Conservation (phyloP, 208 protist species). For the Trypanosoma scelopori region DNA sequence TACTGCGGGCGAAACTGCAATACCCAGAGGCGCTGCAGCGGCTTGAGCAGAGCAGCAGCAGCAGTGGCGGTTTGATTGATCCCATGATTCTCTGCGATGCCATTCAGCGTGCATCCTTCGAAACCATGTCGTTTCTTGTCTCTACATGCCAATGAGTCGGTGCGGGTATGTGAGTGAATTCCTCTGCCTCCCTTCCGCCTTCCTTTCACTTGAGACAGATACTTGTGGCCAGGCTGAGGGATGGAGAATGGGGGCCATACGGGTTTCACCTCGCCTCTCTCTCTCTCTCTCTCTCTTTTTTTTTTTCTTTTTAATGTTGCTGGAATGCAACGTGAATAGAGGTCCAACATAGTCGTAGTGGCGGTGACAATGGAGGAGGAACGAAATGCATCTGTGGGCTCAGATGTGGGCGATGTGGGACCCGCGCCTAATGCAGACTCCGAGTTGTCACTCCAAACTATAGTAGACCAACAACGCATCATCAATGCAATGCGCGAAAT, state of each 20-base stretch:
- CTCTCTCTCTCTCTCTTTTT: too few relatives aligned
- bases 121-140: constrained; percentile 36
- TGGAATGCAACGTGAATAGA: too few relatives aligned
- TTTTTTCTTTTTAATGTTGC: too few relatives aligned
- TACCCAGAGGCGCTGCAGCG: too few relatives aligned
- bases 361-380: too few relatives aligned
- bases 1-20: constrained; percentile 34
- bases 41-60: constrained; percentile 7
- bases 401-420: constrained; percentile 13
- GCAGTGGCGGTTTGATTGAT: constrained; percentile 27
- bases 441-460: constrained; percentile 52
- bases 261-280: too few relatives aligned
- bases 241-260: too few relatives aligned
- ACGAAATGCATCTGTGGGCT: neutral
- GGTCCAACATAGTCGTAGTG: too few relatives aligned
- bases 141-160: constrained; percentile 18
- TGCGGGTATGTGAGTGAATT: neutral
- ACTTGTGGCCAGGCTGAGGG: too few relatives aligned
- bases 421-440: constrained; percentile 18
- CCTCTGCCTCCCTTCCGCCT: neutral
- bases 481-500: constrained; percentile 65
- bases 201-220: too few relatives aligned
- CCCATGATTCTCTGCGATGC: constrained; percentile 26
- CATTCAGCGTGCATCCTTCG: constrained; percentile 13
- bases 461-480: constrained; percentile 71